These are phyloP conservation scores for Leccinum proximum DNA, from an alignment of 1,284 basidiomycete genomes.

Conservation along the genomic window DNA sequence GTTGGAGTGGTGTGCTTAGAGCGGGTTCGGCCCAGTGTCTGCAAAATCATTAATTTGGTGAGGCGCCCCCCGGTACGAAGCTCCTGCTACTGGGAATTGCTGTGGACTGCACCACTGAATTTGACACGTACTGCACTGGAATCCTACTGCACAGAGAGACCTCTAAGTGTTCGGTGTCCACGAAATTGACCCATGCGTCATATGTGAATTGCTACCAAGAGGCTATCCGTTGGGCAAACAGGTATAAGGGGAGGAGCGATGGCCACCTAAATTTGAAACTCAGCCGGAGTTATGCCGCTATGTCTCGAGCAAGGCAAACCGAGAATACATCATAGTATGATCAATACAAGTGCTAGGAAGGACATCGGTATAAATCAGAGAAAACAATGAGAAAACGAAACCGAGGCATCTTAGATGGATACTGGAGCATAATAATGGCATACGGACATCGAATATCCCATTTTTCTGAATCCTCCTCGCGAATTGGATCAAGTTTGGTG, in stretches of 20 bases:
- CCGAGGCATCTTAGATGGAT: too few species aligned
- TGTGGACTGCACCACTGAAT: conserved; percentile 2
- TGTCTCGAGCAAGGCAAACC: too few species aligned
- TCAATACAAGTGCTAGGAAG: too few species aligned
- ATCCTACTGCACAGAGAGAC: neutral
- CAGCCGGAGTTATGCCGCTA: too few species aligned
- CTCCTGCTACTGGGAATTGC: neutral
- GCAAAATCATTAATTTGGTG: conserved; percentile 54
- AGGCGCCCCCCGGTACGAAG: neutral
- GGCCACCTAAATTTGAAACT: too few species aligned
- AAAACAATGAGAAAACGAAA: too few species aligned
- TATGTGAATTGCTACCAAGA: neutral
- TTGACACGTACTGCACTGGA: neutral
- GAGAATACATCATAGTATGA: too few species aligned
- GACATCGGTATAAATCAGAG: too few species aligned
- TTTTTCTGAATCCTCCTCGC: too few species aligned
- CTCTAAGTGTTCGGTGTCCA: neutral
- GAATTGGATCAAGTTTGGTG: neutral
- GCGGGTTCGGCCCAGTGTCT: conserved; percentile 61
- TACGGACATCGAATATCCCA: too few species aligned
- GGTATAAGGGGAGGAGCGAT: neutral
- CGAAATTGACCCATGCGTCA: neutral
- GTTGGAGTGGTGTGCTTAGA: conserved; percentile 34
- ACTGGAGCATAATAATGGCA: too few species aligned
- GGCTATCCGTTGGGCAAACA: neutral